phyloP scores from a whole-genome alignment of 2,329 filamentous ascomycete species.

The Coniosporium tulheliwenetii region DNA sequence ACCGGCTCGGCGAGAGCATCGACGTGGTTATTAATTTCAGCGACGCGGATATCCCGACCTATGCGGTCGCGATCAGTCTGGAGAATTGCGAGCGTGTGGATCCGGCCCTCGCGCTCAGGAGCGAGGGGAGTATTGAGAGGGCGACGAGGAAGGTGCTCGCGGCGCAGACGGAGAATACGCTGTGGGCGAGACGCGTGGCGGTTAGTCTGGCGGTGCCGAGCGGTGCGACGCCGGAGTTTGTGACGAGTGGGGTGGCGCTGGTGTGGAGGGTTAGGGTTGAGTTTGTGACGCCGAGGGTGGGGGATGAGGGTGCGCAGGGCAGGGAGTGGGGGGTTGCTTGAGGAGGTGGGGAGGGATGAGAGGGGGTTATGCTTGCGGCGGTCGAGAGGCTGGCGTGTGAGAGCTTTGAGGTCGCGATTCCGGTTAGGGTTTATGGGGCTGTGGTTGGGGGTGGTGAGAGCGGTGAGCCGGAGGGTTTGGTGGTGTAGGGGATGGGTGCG shows the following conservation, averaged over 20 bases:
- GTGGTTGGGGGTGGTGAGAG: conserved; percentile 6
- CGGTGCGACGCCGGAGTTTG: conserved; percentile 74
- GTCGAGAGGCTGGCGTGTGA: conserved; percentile 17
- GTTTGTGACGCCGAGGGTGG: conserved; percentile 61
- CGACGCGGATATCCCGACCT: conserved; percentile 61
- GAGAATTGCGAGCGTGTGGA: conserved; percentile 81
- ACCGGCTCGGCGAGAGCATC: conserved; percentile 76
- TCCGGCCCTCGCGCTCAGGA: conserved; percentile 64
- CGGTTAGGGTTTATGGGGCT: conserved; percentile 18
- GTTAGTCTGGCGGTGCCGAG: conserved; percentile 76
- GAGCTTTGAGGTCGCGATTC: conserved; percentile 20
- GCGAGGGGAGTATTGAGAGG: conserved; percentile 69
- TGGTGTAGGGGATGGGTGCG: conserved; percentile 1
- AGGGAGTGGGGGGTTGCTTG: conserved; percentile 8
- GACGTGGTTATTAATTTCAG: conserved; percentile 74
- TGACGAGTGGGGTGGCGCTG: conserved; percentile 74
- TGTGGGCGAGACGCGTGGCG: conserved; percentile 64
- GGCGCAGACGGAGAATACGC: conserved; percentile 62
- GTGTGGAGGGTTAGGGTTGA: conserved; percentile 85
- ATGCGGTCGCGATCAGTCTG: conserved; percentile 68
- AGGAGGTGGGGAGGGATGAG: conserved; percentile 18
- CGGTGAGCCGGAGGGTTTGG: conserved; percentile 1
- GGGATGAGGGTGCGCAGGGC: background rate
- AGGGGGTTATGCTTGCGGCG: conserved; percentile 15
- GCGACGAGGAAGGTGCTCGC: conserved; percentile 74